Percentiles rank a stretch among this genome's conserved stretches.
Evolutionary conservation across 345 rosid genomes (phyloP).

Genomic region (Laguncularia racemosa): DNA sequence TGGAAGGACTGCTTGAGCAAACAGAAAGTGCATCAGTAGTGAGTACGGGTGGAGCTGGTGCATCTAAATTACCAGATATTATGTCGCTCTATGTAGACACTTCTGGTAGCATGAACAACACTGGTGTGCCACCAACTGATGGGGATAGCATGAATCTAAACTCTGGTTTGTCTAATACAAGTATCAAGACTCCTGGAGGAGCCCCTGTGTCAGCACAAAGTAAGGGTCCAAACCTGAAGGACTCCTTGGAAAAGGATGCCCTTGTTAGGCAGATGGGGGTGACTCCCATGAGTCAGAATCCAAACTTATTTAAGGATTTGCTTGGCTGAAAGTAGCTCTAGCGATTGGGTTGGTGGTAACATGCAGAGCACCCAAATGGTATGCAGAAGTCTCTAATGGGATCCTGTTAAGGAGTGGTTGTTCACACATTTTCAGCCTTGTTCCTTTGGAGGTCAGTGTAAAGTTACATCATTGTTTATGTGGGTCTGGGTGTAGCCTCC

Average conservation of each 20-base stretch:
- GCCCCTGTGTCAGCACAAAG: slow-evolving; percentile 20
- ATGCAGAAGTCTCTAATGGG: too few species aligned
- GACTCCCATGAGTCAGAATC: slow-evolving; percentile 72
- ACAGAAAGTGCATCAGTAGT: slow-evolving; percentile 17
- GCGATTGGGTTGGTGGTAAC: too few species aligned
- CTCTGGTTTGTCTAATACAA: slow-evolving; percentile 21
- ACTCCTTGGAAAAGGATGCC: slow-evolving; percentile 80
- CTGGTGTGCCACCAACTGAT: slow-evolving; percentile 10
- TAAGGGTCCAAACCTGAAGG: slow-evolving; percentile 67
- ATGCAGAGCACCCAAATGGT: too few species aligned
- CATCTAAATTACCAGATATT: slow-evolving; percentile 30
- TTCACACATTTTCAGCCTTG: too few species aligned
- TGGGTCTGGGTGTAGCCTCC: too few species aligned
- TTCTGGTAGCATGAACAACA: slow-evolving; percentile 19
- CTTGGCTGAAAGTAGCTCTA: slow-evolving; percentile 36
- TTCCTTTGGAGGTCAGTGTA: too few species aligned
- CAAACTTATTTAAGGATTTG: slow-evolving; percentile 82
- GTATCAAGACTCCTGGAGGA: slow-evolving; percentile 9
- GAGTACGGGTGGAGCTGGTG: slow-evolving; percentile 12
- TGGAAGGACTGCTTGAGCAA: slow-evolving; percentile 76
- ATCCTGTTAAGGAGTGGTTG: too few species aligned
- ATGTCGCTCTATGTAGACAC: slow-evolving; percentile 46
- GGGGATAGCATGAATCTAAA: slow-evolving; percentile 17
- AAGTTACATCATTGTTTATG: too few species aligned
- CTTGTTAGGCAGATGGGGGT: slow-evolving; percentile 94